These are phyloP conservation scores for Alternaria dauci DNA, from an alignment of 2,329 filamentous ascomycete species.

Conservation along the genomic window DNA sequence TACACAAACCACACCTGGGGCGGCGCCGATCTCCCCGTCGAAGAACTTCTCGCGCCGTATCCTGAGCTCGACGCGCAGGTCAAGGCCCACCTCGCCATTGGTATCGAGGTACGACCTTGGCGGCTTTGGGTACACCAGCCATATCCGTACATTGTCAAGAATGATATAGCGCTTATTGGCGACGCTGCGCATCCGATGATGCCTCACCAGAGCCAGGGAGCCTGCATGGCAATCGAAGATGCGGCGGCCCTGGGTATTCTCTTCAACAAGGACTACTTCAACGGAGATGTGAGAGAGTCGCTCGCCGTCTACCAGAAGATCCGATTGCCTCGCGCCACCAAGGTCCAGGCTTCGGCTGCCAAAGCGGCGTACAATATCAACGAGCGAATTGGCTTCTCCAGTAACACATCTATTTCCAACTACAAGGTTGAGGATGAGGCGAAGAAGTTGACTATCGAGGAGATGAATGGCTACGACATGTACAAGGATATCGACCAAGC, in stretches of 20 bases:
- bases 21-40: conserved; percentile 59
- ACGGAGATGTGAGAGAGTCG: conserved; percentile 43
- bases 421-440: conserved; percentile 71
- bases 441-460: conserved; percentile 71
- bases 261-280: conserved; percentile 60
- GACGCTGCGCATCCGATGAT: conserved; percentile 75
- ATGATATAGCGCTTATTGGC: conserved; percentile 65
- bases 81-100: conserved; percentile 65
- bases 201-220: conserved; percentile 74
- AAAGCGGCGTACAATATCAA: conserved; percentile 52
- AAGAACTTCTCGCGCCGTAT: conserved; percentile 68
- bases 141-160: conserved; percentile 65
- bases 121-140: conserved; percentile 70
- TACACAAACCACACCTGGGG: conserved; percentile 70
- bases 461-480: conserved; percentile 64
- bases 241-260: conserved; percentile 69
- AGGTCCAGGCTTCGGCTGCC: conserved; percentile 50
- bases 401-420: conserved; percentile 63
- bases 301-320: conserved; percentile 50
- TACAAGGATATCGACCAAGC: conserved; percentile 30
- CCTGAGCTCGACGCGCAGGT: conserved; percentile 68
- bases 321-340: conserved; percentile 49
- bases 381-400: conserved; percentile 63
- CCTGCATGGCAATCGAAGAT: conserved; percentile 74
- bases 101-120: conserved; percentile 71